Conservation (phyloP, 148 eudicot species). For the Hydrangea macrophylla region DNA sequence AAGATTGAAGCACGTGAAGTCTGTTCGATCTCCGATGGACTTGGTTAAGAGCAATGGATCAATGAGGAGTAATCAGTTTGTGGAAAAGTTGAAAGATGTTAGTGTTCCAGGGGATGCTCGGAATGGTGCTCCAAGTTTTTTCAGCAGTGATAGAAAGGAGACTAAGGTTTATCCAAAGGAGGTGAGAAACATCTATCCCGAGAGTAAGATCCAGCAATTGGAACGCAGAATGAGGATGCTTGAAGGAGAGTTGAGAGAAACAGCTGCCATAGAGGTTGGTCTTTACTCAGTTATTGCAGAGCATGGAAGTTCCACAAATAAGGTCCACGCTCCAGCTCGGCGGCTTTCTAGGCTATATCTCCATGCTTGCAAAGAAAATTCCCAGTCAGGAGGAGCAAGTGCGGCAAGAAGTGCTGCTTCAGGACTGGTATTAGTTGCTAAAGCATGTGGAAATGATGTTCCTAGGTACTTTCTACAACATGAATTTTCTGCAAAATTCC, state of each 20-base stretch:
- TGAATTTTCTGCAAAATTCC: background rate
- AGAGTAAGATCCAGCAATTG: slow-evolving; percentile 48
- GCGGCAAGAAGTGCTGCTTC: slow-evolving; percentile 78
- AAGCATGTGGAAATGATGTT: slow-evolving; percentile 98
- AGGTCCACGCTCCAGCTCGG: slow-evolving; percentile 96
- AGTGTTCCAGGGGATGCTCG: slow-evolving; percentile 14
- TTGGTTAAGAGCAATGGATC: slow-evolving; percentile 49
- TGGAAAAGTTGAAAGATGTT: slow-evolving; percentile 1
- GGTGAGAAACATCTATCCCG: slow-evolving; percentile 31
- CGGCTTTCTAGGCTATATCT: slow-evolving; percentile 89
- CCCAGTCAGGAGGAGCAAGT: slow-evolving; percentile 49
- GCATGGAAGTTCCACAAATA: slow-evolving; percentile 87
- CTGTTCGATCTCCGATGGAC: slow-evolving; percentile 62
- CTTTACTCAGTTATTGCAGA: slow-evolving; percentile 89
- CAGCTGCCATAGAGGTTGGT: slow-evolving; percentile 78
- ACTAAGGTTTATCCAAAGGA: slow-evolving; percentile 34
- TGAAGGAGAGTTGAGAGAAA: slow-evolving; percentile 86
- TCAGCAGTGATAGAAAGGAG: slow-evolving; percentile 30
- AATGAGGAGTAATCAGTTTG: slow-evolving; percentile 20
- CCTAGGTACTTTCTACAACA: slow-evolving; percentile 54
- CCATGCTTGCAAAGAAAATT: slow-evolving; percentile 56
- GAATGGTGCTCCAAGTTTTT: slow-evolving; percentile 15
- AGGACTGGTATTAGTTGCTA: slow-evolving; percentile 78
- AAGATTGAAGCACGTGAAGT: slow-evolving; percentile 50
- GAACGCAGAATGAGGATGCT: slow-evolving; percentile 60